A percentile compares a stretch with the other conserved stretches of the same genome.
These are phyloP conservation scores for Komagataella ulmi DNA, from an alignment of 805 yeast species.

Conservation along the genomic window DNA sequence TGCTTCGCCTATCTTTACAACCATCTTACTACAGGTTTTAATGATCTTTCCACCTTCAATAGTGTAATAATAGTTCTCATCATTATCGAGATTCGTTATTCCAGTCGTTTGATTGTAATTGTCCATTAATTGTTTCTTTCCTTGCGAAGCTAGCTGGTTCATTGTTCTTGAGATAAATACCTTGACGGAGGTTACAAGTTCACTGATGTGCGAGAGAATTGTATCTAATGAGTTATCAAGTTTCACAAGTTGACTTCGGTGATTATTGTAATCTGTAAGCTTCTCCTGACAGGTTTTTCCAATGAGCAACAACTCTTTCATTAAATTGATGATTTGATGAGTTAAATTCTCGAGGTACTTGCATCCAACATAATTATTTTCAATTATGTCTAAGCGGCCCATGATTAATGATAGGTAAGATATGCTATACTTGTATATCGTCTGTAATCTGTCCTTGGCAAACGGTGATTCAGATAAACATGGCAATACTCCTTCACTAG, in stretches of 20 bases:
- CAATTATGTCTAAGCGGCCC: slow-evolving; percentile 70
- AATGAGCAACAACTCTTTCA: slow-evolving; percentile 37
- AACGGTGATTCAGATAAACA: slow-evolving; percentile 33
- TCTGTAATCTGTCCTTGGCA: slow-evolving; percentile 50
- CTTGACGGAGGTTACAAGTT: slow-evolving; percentile 52
- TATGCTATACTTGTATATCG: slow-evolving; percentile 45
- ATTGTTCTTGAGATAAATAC: slow-evolving; percentile 30
- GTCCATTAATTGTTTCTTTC: not conserved
- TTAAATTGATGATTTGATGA: slow-evolving; percentile 52
- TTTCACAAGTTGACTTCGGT: not conserved
- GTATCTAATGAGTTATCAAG: slow-evolving; percentile 41
- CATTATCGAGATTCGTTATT: not conserved
- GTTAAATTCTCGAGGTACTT: slow-evolving; percentile 51
- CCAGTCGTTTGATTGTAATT: not conserved
- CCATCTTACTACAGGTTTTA: slow-evolving; percentile 26
- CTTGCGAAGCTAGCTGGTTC: not conserved
- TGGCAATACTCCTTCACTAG: not conserved
- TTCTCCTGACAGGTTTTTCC: slow-evolving; percentile 9
- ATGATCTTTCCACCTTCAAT: slow-evolving; percentile 44
- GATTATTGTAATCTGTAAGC: slow-evolving; percentile 8
- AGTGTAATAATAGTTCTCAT: slow-evolving; percentile 35
- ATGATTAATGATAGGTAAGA: slow-evolving; percentile 52
- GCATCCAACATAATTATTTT: slow-evolving; percentile 59
- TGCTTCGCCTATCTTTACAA: slow-evolving; percentile 29
- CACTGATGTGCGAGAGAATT: slow-evolving; percentile 46